Evolutionary conservation across 495 filamentous ascomycete species (phyloP).

Genomic region (Neurospora discreta): DNA sequence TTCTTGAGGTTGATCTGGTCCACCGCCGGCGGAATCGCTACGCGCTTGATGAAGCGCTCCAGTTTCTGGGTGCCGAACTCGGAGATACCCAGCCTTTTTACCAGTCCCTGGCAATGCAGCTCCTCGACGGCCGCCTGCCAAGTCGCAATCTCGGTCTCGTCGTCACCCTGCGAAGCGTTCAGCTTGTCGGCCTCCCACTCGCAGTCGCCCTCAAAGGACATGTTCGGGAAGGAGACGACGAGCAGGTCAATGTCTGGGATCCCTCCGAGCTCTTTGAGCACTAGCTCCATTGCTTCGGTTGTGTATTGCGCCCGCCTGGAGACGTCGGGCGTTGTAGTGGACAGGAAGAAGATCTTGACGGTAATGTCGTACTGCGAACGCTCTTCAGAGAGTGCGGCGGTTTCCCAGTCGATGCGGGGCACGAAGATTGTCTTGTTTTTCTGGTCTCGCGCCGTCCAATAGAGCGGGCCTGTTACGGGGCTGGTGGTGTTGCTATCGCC

Average conservation of each 20-base stretch:
- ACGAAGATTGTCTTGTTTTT: conserved; percentile 55
- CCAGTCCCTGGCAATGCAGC: conserved; percentile 59
- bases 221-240: conserved; percentile 85
- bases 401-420: conserved; percentile 62
- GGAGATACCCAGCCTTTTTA: conserved; percentile 67
- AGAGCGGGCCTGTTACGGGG: conserved; percentile 9
- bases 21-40: conserved; percentile 65
- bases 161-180: conserved; percentile 47
- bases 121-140: conserved; percentile 63
- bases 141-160: conserved; percentile 51
- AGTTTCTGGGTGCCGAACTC: conserved; percentile 85
- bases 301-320: conserved; percentile 59
- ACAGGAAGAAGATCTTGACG: conserved; percentile 85
- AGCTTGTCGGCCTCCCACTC: conserved; percentile 62
- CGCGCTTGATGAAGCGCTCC: conserved; percentile 41
- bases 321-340: conserved; percentile 42
- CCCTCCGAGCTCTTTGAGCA: conserved; percentile 59
- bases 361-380: conserved; percentile 81
- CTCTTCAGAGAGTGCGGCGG: conserved; percentile 35
- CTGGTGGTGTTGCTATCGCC: conserved; percentile 26
- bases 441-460: conserved; percentile 51
- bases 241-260: conserved; percentile 72
- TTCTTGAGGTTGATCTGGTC: conserved; percentile 97
- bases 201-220: conserved; percentile 88
- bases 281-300: conserved; percentile 63